A percentile compares a stretch with the other conserved stretches of the same genome.
These are phyloP conservation scores for Tricholoma bakamatsutake DNA, from an alignment of 768 basidiomycete genomes.

Conservation along the genomic window DNA sequence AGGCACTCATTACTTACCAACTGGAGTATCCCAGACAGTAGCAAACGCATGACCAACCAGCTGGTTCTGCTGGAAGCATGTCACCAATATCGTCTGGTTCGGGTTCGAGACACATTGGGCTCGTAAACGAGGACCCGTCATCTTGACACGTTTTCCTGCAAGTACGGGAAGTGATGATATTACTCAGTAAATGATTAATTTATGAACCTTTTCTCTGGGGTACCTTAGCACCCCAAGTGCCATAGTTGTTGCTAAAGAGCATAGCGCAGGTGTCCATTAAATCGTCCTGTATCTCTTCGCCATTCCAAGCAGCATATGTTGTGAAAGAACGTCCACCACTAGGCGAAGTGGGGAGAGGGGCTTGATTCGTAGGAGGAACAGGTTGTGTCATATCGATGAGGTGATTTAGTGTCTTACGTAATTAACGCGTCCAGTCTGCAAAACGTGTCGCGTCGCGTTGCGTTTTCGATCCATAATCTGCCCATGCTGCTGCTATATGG, in stretches of 20 bases:
- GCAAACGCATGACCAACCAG: constrained; percentile 1
- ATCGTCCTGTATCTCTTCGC: neutral
- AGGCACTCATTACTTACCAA: neutral
- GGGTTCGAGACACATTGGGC: neutral
- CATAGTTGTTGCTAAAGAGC: constrained; percentile 2
- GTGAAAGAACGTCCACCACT: neutral
- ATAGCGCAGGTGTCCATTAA: neutral
- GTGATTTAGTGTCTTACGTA: too few species aligned
- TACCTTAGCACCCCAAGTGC: neutral
- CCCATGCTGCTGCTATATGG: too few species aligned
- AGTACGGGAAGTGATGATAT: neutral
- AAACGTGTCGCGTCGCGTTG: too few species aligned
- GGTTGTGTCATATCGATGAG: neutral
- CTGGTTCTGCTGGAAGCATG: neutral
- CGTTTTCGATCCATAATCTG: too few species aligned
- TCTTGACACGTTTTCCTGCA: neutral
- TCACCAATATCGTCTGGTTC: neutral
- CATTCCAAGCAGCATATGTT: neutral
- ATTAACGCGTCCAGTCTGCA: too few species aligned
- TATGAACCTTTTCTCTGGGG: neutral
- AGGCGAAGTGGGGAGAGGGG: neutral
- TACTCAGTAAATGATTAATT: neutral
- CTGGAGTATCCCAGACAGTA: neutral
- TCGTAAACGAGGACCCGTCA: neutral
- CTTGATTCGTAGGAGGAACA: neutral